Conservation (phyloP, 441 rosid genomes). For the Erodium texanum region DNA sequence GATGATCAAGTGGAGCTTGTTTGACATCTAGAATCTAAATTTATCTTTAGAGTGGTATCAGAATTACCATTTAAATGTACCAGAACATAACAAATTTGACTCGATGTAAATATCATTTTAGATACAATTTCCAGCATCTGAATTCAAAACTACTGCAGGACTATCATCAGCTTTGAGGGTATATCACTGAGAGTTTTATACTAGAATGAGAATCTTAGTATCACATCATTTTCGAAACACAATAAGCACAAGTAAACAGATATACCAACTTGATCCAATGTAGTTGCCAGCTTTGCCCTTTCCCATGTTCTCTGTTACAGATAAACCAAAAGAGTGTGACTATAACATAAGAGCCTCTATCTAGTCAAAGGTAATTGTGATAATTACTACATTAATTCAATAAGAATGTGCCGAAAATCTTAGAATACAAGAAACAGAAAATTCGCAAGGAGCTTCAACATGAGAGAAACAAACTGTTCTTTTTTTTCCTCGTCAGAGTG, state of each 20-base stretch:
- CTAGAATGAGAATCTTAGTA: no score
- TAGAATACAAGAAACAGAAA: no score
- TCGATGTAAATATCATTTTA: background rate
- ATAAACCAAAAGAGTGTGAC: conserved; percentile 15
- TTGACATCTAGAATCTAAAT: background rate
- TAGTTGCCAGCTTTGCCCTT: conserved; percentile 70
- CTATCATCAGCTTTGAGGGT: no score
- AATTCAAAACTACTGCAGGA: background rate
- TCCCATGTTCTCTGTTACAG: conserved; percentile 81
- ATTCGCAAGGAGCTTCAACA: no score
- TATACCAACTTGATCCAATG: conserved; percentile 72
- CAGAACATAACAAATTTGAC: background rate
- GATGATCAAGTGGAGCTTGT: background rate
- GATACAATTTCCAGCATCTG: background rate
- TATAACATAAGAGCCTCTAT: background rate
- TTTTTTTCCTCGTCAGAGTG: no score
- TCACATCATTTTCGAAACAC: no score
- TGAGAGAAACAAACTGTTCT: no score
- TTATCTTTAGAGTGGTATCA: background rate
- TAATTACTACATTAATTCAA: background rate
- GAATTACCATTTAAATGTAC: background rate
- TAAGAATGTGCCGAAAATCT: background rate
- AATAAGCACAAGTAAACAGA: background rate
- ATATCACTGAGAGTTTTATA: no score
- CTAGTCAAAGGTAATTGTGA: background rate